phyloP scores from a whole-genome alignment of 1,139 yeast species.

The Scheffersomyces lignicola region DNA sequence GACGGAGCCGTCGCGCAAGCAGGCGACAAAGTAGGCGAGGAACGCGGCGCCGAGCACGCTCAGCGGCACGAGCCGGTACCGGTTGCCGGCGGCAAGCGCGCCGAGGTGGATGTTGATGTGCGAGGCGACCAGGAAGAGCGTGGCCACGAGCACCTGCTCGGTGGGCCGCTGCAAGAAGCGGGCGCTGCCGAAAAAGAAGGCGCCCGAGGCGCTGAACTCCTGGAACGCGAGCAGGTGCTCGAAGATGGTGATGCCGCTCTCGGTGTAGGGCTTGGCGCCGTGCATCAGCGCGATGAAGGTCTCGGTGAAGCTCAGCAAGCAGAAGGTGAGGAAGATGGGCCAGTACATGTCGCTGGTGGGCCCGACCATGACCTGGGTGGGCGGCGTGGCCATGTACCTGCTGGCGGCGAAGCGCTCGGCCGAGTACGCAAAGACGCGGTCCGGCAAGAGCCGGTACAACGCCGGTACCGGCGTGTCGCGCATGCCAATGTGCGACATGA shows the following conservation, averaged over 20 bases:
- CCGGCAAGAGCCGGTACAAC: slow-evolving; percentile 18
- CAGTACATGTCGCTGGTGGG: slow-evolving; percentile 61
- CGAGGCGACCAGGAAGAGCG: slow-evolving; percentile 51
- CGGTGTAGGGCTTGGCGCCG: slow-evolving; percentile 60
- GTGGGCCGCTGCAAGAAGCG: slow-evolving; percentile 41
- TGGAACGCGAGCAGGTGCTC: slow-evolving; percentile 76
- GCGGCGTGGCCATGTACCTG: slow-evolving; percentile 37
- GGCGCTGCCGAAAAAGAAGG: slow-evolving; percentile 26
- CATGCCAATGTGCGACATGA: slow-evolving; percentile 20
- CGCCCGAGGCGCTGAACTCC: slow-evolving; percentile 55
- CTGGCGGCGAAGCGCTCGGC: slow-evolving; percentile 21
- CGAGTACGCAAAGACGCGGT: slow-evolving; percentile 36
- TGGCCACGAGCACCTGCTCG: slow-evolving; percentile 51
- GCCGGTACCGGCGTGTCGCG: slow-evolving; percentile 21
- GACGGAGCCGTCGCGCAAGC: slow-evolving; percentile 36
- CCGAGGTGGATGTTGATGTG: slow-evolving; percentile 62
- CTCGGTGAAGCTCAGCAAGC: slow-evolving; percentile 68
- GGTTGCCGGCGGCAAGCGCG: slow-evolving; percentile 51
- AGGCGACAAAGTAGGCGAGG: slow-evolving; percentile 43
- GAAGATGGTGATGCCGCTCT: slow-evolving; percentile 69
- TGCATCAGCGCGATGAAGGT: slow-evolving; percentile 63
- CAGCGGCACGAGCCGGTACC: slow-evolving; percentile 63
- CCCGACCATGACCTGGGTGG: slow-evolving; percentile 38
- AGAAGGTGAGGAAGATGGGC: slow-evolving; percentile 62
- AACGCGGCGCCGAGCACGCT: slow-evolving; percentile 54